Percentiles rank a stretch among this genome's conserved stretches.
Evolutionary conservation across 345 rosid species (phyloP).

Genomic region (Trapa incisa): DNA sequence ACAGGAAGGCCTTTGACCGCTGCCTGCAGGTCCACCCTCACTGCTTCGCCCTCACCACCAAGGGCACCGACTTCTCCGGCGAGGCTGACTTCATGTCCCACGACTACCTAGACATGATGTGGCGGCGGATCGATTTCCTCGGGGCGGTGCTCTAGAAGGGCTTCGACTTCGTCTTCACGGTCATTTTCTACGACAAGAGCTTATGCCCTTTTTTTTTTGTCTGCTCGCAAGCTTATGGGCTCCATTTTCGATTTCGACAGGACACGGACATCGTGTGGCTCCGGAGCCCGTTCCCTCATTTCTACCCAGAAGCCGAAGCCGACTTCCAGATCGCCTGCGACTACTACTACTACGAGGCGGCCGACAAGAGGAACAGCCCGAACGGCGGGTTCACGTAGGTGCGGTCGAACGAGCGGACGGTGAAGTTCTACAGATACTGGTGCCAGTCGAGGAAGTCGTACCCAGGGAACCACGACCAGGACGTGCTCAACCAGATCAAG

Average conservation of each 20-base stretch:
- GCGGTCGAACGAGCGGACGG: constrained; percentile 38
- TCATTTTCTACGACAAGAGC: neutral
- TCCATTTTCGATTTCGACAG: constrained; percentile 23
- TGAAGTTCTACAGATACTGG: constrained; percentile 65
- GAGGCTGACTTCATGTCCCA: constrained; percentile 48
- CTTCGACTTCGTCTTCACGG: constrained; percentile 58
- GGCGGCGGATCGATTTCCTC: constrained; percentile 47
- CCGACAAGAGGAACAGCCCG: constrained; percentile 26
- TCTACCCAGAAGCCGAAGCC: constrained; percentile 10
- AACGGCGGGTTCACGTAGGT: constrained; percentile 70
- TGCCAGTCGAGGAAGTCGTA: constrained; percentile 24
- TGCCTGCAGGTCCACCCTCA: constrained; percentile 32
- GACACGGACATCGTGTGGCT: constrained; percentile 59
- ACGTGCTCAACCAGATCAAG: constrained; percentile 66
- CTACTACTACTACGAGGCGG: constrained; percentile 28
- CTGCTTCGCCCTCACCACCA: constrained; percentile 26
- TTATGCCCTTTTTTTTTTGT: too few relatives aligned
- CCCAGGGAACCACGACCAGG: constrained; percentile 32
- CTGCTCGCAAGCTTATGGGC: too few relatives aligned
- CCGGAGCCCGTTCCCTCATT: constrained; percentile 13
- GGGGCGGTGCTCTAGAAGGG: constrained; percentile 37
- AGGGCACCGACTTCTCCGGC: constrained; percentile 26
- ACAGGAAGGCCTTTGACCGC: constrained; percentile 35
- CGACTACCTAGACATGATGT: constrained; percentile 56
- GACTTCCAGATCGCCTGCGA: constrained; percentile 93